Evolutionary conservation across 2,329 filamentous ascomycete genomes (phyloP), one percentile per base, ranked within the genome.

Genomic region (Catunica adiposa): DNA sequence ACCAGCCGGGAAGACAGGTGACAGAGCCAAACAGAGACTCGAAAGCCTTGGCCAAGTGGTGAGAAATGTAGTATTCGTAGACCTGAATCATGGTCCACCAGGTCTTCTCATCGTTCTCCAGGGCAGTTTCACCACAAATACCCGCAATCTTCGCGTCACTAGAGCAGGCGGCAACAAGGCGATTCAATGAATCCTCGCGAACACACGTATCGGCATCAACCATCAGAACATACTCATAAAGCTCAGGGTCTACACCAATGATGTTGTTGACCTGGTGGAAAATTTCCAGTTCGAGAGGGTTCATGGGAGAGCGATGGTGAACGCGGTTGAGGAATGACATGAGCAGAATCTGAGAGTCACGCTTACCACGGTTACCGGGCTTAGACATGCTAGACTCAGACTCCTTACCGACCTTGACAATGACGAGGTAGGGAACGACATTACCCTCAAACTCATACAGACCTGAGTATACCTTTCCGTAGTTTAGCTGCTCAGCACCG

Each of bases 21-120:
- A 98, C 90, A 62, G 87, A 94, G 57, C 90, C 92, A 66, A 98
- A 98, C 63, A 98, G 76, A 71, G 86, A 92, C 70, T 97, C 90
- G 67, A 98, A 98, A 11, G 90, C 92, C 72, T 98, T 97, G 62
- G 86, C 83, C 62, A 98, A 71, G 67, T 97, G 94, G 75, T 98
- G 90, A 53, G 90, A 97, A 64, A 98, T 98, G 73, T 89, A 98
- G 76, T 98, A 98, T 70, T 98, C 90, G 75, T 97, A 98, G 34
- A 98, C 90, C 70, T 98, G 92, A 64, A 98, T 98, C 92, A 98
- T 98, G 11, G 92, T 98, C 87, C 88, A 95, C 89, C 89, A 97
- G 64, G 83, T 89, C 62, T 83, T 79, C 63, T 96, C 88, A 67
- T 96, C 90, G 64, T 98, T 98, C 67, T 96, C 86, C 64, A 98